These are phyloP conservation scores for Uncinocarpus reesii DNA, from an alignment of 2,329 filamentous ascomycete species.

Conservation along the genomic window DNA sequence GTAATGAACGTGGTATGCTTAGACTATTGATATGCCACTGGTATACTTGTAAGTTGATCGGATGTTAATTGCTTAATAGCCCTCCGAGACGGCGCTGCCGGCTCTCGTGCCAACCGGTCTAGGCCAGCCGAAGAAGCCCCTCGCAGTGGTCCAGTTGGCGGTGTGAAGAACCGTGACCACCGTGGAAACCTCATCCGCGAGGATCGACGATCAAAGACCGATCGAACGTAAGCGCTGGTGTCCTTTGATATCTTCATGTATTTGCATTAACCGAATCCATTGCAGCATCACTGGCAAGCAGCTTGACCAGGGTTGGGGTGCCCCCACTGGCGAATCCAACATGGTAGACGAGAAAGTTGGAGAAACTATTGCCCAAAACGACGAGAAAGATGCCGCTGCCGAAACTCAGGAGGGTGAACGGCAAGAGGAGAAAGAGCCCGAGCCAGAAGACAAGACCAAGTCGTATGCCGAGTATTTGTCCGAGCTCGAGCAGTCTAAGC, in stretches of 20 bases:
- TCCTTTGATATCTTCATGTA: conserved; percentile 21
- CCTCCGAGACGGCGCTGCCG: conserved; percentile 79
- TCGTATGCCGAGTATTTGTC: conserved; percentile 83
- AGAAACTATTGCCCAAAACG: conserved; percentile 75
- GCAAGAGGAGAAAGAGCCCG: conserved; percentile 35
- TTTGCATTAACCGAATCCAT: conserved; percentile 1
- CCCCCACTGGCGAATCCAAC: conserved; percentile 68
- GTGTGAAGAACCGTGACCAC: conserved; percentile 45
- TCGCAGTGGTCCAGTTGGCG: conserved; percentile 23
- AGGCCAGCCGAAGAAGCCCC: conserved; percentile 59
- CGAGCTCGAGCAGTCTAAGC: conserved; percentile 65
- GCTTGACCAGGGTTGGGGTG: conserved; percentile 77
- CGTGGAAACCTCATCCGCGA: conserved; percentile 47
- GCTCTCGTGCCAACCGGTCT: conserved; percentile 69
- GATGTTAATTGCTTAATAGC: conserved; percentile 42
- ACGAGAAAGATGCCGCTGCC: conserved; percentile 61
- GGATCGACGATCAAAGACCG: conserved; percentile 54
- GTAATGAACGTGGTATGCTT: conserved; percentile 70
- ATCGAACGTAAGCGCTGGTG: conserved; percentile 45
- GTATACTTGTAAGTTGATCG: conserved; percentile 9
- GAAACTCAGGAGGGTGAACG: conserved; percentile 34
- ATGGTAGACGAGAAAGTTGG: conserved; percentile 85
- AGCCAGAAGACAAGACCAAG: conserved; percentile 77
- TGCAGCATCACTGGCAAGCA: conserved; percentile 38
- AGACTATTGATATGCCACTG: background rate